These are phyloP conservation scores for Mortierella antarctica DNA, from an alignment of 192 early-diverging fungal species.

Conservation along the genomic window DNA sequence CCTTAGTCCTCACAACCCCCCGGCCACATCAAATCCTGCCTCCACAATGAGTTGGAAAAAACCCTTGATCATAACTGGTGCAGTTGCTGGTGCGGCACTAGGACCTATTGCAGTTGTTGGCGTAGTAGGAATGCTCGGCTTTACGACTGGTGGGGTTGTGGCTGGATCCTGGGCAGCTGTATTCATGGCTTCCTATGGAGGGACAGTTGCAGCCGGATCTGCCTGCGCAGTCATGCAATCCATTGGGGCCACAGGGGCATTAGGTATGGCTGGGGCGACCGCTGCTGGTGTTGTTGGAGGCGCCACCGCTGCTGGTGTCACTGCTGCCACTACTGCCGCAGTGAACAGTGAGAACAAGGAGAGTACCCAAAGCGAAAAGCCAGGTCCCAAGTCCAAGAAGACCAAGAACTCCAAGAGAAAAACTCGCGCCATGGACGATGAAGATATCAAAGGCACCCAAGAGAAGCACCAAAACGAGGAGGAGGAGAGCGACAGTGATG, in stretches of 20 bases:
- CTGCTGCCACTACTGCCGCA: too few species aligned
- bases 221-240: conserved; percentile 1
- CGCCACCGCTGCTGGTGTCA: too few species aligned
- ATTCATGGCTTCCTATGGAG: conserved; percentile 35
- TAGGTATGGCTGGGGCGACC: not conserved
- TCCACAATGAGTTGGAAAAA: not conserved
- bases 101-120: not conserved
- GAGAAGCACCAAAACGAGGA: too few species aligned
- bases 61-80: not conserved
- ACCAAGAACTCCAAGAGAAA: too few species aligned
- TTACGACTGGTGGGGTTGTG: conserved; percentile 22
- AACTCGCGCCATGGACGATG: too few species aligned
- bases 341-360: too few species aligned
- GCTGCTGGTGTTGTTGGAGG: not conserved
- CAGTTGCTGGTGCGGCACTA: not conserved
- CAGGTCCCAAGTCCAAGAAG: too few species aligned
- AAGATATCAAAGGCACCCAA: too few species aligned
- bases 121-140: conserved; percentile 5
- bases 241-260: conserved; percentile 2
- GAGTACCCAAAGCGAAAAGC: too few species aligned
- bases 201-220: conserved; percentile 15
- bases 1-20: too few species aligned
- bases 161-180: conserved; percentile 25
- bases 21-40: not conserved
- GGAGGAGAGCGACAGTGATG: too few species aligned